These are phyloP conservation scores for Helotiales sp. DNA, from an alignment of 2,329 filamentous ascomycete genomes.

Conservation along the genomic window DNA sequence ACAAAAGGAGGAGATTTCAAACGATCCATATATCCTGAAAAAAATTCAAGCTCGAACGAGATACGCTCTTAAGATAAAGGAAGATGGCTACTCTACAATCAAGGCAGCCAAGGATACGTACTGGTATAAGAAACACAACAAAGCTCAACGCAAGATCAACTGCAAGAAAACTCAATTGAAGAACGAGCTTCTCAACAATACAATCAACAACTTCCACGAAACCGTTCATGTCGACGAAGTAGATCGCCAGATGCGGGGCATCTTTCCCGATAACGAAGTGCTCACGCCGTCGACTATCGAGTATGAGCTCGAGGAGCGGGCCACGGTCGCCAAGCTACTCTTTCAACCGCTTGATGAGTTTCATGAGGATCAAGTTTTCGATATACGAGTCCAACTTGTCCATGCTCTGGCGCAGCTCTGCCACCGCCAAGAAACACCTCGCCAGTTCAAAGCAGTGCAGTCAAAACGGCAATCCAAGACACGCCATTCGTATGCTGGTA, in stretches of 20 bases:
- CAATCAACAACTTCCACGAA: constrained; percentile 34
- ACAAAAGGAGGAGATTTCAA: constrained; percentile 3
- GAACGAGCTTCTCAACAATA: constrained; percentile 26
- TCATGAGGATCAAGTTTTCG: too few relatives aligned
- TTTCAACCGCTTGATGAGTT: too few relatives aligned
- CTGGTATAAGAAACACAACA: constrained; percentile 21
- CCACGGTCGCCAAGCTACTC: constrained; percentile 31
- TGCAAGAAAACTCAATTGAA: constrained; percentile 29
- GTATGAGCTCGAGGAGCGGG: constrained; percentile 37
- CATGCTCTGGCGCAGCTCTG: too few relatives aligned
- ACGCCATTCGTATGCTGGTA: background rate
- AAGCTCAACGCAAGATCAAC: constrained; percentile 31
- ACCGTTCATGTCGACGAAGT: constrained; percentile 33
- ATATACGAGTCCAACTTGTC: too few relatives aligned
- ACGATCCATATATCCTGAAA: background rate
- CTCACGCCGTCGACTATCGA: constrained; percentile 29
- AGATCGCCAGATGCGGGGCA: constrained; percentile 32
- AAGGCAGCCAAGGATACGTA: constrained; percentile 26
- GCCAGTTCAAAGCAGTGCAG: too few relatives aligned
- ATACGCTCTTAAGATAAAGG: background rate
- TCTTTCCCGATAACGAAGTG: constrained; percentile 26
- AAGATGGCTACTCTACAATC: constrained; percentile 20
- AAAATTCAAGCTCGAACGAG: background rate
- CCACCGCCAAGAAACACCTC: too few relatives aligned
- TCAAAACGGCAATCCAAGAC: background rate